Percentiles rank a stretch among this genome's conserved stretches.
phyloP scores from a whole-genome alignment of 192 early-diverging fungal species.

The Backusella macrospora region DNA sequence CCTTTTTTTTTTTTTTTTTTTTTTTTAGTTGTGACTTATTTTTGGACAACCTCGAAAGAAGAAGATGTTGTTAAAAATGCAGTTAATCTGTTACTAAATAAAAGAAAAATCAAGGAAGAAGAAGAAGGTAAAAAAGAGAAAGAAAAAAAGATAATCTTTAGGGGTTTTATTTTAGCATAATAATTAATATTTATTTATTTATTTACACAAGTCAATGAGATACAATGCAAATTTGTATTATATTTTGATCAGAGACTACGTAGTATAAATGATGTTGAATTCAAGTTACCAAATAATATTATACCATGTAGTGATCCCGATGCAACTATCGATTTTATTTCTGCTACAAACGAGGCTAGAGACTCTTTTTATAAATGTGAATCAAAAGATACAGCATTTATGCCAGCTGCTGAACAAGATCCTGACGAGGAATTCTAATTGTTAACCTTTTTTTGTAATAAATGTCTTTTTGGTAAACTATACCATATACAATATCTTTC shows the following conservation, averaged over 20 bases:
- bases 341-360: constrained; percentile 48
- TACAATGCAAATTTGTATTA: constrained; percentile 41
- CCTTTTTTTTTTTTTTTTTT: constrained; percentile 8
- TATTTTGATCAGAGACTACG: constrained; percentile 50
- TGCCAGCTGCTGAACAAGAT: constrained; percentile 43
- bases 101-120: constrained; percentile 28
- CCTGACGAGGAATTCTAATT: constrained; percentile 24
- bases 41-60: constrained; percentile 37
- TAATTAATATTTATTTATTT: too few relatives aligned
- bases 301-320: constrained; percentile 49
- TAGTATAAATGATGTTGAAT: constrained; percentile 26
- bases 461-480: too few relatives aligned
- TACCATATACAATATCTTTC: background rate
- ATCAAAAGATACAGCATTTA: constrained; percentile 45
- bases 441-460: too few relatives aligned
- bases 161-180: constrained; percentile 10
- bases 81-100: constrained; percentile 4
- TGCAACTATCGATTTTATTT: constrained; percentile 47
- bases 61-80: constrained; percentile 20
- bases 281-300: constrained; percentile 47
- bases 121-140: constrained; percentile 29
- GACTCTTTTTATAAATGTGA: constrained; percentile 43
- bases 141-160: constrained; percentile 29
- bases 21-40: constrained; percentile 41
- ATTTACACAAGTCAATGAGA: background rate